A percentile compares a stretch with the other conserved stretches of the same genome.
Conservation (phyloP, 2,329 filamentous ascomycete genomes). For the Drechmeria coniospora region DNA sequence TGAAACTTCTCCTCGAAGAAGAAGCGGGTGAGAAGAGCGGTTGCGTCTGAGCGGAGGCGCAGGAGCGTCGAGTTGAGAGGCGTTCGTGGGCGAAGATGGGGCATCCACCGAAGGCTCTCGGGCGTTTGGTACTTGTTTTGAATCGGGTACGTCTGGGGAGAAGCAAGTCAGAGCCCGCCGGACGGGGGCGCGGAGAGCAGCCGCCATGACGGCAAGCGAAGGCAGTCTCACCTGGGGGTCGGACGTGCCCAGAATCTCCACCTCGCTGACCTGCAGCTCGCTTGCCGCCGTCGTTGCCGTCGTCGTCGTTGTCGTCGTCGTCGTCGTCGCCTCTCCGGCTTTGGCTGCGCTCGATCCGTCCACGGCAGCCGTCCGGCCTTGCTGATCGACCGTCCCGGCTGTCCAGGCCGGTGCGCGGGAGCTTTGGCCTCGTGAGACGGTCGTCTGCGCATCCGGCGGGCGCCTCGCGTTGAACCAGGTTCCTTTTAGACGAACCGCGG, state of each 20-base stretch:
- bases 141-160: slow-evolving; percentile 63
- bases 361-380: too few relatives aligned
- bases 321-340: too few relatives aligned
- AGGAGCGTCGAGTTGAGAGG: slow-evolving; percentile 69
- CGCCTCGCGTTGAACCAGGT: slow-evolving; percentile 40
- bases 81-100: slow-evolving; percentile 72
- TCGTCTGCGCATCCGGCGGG: background rate
- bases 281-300: slow-evolving; percentile 3
- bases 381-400: too few relatives aligned
- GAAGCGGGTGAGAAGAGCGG: slow-evolving; percentile 57
- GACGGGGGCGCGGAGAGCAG: too few relatives aligned
- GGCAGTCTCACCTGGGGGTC: slow-evolving; percentile 54
- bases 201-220: slow-evolving; percentile 1
- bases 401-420: too few relatives aligned
- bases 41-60: slow-evolving; percentile 67
- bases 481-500: slow-evolving; percentile 64
- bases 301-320: too few relatives aligned
- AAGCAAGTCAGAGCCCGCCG: slow-evolving; percentile 6
- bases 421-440: too few relatives aligned
- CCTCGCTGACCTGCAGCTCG: slow-evolving; percentile 61
- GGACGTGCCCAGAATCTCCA: slow-evolving; percentile 59
- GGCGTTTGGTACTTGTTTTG: slow-evolving; percentile 92
- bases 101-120: slow-evolving; percentile 76
- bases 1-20: slow-evolving; percentile 58
- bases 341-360: too few relatives aligned